Evolutionary conservation across 306 rosid genomes (phyloP).

Genomic region (Arachis stenosperma): DNA sequence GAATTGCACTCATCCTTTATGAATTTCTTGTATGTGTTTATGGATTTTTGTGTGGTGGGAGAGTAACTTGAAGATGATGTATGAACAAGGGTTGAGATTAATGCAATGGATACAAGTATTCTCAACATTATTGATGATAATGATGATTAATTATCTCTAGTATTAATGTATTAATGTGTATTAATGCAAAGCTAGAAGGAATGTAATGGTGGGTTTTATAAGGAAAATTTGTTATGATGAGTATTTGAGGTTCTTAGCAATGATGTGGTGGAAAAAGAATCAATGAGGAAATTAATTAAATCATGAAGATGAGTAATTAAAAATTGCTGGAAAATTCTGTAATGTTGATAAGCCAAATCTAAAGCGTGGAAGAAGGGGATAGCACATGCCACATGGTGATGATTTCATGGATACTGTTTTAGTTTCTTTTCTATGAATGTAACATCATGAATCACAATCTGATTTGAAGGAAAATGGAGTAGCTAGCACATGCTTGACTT

Average conservation of each 20-base stretch:
- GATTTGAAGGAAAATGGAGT: neutral
- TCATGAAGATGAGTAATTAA: neutral
- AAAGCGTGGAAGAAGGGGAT: constrained; percentile 38
- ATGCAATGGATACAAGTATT: constrained; percentile 26
- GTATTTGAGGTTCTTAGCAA: neutral
- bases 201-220: constrained; percentile 37
- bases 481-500: constrained; percentile 40
- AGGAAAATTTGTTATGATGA: constrained; percentile 17
- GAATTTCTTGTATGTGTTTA: constrained; percentile 35
- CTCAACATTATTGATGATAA: constrained; percentile 2
- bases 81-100: constrained; percentile 39
- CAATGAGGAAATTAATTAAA: neutral
- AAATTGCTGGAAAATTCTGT: neutral
- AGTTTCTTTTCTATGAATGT: too few relatives aligned
- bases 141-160: too few relatives aligned
- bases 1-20: constrained; percentile 41
- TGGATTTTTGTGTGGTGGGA: neutral
- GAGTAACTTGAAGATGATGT: constrained; percentile 10
- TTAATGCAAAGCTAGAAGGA: too few relatives aligned
- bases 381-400: constrained; percentile 42
- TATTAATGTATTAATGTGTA: too few relatives aligned
- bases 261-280: neutral
- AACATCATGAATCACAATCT: too few relatives aligned
- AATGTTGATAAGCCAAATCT: constrained; percentile 11
- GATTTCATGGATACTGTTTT: constrained; percentile 8